These are phyloP conservation scores for Arachis stenosperma DNA, from an alignment of 306 rosid species.

Conservation along the genomic window DNA sequence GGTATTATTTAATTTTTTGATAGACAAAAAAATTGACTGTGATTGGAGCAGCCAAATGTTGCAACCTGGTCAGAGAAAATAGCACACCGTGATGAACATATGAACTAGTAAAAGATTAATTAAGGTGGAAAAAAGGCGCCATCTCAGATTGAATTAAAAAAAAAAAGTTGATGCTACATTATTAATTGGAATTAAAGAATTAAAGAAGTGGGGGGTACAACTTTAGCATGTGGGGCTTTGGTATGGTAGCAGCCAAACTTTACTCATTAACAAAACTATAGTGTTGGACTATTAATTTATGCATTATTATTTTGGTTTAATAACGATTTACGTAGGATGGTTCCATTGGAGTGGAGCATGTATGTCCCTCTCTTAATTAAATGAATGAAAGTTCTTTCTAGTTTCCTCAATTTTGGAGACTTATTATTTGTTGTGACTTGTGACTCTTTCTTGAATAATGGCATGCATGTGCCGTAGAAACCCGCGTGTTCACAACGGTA, in stretches of 20 bases:
- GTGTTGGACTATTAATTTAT: too few species aligned
- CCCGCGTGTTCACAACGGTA: background rate
- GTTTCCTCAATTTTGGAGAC: slow-evolving; percentile 9
- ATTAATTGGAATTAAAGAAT: background rate
- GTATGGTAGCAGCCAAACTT: slow-evolving; percentile 2
- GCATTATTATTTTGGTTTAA: too few species aligned
- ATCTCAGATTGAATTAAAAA: background rate
- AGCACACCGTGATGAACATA: background rate
- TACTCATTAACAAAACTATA: background rate
- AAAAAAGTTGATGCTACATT: background rate
- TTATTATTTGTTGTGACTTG: too few species aligned
- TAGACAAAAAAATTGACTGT: slow-evolving; percentile 24
- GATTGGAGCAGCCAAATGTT: slow-evolving; percentile 26
- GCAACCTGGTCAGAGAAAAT: background rate
- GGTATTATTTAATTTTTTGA: background rate
- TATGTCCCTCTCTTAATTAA: background rate
- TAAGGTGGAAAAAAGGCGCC: background rate
- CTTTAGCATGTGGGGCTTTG: background rate
- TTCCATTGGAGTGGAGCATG: background rate
- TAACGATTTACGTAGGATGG: background rate
- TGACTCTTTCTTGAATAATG: background rate
- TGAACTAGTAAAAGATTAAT: background rate
- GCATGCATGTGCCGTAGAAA: background rate
- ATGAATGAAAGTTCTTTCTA: slow-evolving; percentile 2
- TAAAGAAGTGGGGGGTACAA: background rate